Evolutionary conservation across 768 basidiomycete genomes (phyloP).

Genomic region (Multifurca ochricompacta): DNA sequence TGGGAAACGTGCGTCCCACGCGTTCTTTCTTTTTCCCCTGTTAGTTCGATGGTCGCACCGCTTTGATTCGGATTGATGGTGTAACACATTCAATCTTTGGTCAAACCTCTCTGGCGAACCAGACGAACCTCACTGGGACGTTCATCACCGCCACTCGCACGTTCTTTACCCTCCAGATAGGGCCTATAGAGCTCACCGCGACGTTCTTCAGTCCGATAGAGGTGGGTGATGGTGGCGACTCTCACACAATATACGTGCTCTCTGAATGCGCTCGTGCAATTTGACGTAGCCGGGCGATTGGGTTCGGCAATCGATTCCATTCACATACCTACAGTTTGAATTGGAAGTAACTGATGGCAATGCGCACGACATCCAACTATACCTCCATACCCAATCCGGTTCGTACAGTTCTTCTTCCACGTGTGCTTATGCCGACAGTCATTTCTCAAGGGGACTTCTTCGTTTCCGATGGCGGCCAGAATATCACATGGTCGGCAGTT

Average conservation of each 20-base stretch:
- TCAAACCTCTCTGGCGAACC: not conserved
- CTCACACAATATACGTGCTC: not conserved
- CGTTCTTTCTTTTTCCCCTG: not conserved
- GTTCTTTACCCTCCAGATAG: not conserved
- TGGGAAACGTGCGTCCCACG: no score
- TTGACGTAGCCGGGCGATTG: conserved; percentile 3
- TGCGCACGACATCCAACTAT: conserved; percentile 26
- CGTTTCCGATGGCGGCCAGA: not conserved
- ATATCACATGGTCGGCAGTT: not conserved
- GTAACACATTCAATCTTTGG: conserved; percentile 5
- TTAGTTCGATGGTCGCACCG: conserved; percentile 1
- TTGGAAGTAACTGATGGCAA: conserved; percentile 23
- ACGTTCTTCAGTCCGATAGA: conserved; percentile 19
- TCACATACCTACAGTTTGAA: conserved; percentile 27
- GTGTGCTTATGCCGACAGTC: not conserved
- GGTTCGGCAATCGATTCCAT: conserved; percentile 28
- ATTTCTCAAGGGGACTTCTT: not conserved
- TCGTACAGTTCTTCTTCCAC: not conserved
- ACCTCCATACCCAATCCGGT: conserved; percentile 28
- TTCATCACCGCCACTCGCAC: conserved; percentile 12
- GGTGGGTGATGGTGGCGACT: not conserved
- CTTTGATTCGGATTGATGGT: conserved; percentile 10
- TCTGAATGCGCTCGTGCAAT: not conserved
- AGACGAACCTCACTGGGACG: not conserved
- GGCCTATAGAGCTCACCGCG: not conserved